Evolutionary conservation across 2,329 filamentous ascomycete genomes (phyloP).

Genomic region (Colletotrichum ledebouriae): DNA sequence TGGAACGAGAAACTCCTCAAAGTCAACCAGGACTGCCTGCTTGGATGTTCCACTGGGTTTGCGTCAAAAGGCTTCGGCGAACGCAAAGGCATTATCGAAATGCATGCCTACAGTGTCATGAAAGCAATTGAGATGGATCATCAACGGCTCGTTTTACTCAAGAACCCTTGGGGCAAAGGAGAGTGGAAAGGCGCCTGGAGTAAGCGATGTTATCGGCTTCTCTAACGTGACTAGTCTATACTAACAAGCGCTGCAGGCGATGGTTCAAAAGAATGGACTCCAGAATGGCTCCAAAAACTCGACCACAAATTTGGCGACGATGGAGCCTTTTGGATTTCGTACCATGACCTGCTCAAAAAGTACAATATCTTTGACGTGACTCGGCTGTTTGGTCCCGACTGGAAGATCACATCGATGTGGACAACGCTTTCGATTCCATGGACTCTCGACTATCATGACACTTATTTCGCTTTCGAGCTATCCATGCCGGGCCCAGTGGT

Average conservation of each 20-base stretch:
- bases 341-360: conserved; percentile 58
- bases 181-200: conserved; percentile 88
- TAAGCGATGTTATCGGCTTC: conserved; percentile 40
- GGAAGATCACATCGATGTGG: conserved; percentile 63
- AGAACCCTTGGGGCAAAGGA: conserved; percentile 84
- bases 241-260: conserved; percentile 61
- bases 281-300: conserved; percentile 77
- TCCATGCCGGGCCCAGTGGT: conserved; percentile 64
- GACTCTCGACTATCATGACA: conserved; percentile 68
- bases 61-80: conserved; percentile 61
- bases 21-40: conserved; percentile 83
- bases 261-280: conserved; percentile 80
- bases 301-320: conserved; percentile 78
- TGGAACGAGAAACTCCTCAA: conserved; percentile 84
- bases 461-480: conserved; percentile 65
- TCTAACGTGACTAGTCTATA: neutral
- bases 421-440: conserved; percentile 68
- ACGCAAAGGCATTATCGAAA: conserved; percentile 69
- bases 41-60: conserved; percentile 69
- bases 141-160: conserved; percentile 73
- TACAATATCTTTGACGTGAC: conserved; percentile 61
- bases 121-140: conserved; percentile 71
- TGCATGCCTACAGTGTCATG: conserved; percentile 73
- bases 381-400: conserved; percentile 64
- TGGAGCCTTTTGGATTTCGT: conserved; percentile 66